Conservation (phyloP, 2,329 filamentous ascomycete genomes). For the Albophoma yamanashiensis region DNA sequence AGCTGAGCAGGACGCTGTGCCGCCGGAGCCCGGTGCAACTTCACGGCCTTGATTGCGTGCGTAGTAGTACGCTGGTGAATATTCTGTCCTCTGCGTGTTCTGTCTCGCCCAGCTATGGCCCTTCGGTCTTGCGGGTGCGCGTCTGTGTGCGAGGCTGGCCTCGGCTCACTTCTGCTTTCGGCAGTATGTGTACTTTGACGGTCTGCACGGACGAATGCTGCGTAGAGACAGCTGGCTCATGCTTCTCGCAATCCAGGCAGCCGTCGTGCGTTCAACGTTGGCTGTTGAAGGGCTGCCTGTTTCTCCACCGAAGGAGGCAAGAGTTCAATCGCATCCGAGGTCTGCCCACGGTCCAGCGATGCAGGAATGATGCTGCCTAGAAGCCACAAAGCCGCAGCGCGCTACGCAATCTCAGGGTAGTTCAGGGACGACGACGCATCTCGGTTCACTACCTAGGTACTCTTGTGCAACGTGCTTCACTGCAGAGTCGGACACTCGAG, state of each 20-base stretch:
- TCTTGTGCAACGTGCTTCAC: no score
- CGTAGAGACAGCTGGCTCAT: no score
- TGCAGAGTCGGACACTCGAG: not conserved
- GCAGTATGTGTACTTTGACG: slow-evolving; percentile 3
- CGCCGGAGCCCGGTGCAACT: not conserved
- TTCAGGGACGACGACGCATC: not conserved
- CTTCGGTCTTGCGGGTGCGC: not conserved
- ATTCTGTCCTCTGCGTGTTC: not conserved
- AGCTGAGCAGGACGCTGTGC: not conserved
- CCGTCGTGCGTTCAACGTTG: no score
- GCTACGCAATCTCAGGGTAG: not conserved
- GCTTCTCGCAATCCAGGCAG: no score
- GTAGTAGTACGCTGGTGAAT: not conserved
- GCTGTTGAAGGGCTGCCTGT: no score
- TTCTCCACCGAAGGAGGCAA: no score
- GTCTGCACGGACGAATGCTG: no score
- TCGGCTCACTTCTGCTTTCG: not conserved
- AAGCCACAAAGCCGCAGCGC: no score
- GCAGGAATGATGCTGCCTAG: no score
- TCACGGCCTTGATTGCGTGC: not conserved
- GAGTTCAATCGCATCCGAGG: no score
- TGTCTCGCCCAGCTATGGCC: not conserved
- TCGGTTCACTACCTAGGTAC: not conserved
- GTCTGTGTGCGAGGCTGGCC: not conserved
- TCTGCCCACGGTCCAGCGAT: no score